Percentiles rank a stretch among this genome's conserved stretches.
Conservation (phyloP, 139 green algal genomes). For the Tetraselmis striata region DNA sequence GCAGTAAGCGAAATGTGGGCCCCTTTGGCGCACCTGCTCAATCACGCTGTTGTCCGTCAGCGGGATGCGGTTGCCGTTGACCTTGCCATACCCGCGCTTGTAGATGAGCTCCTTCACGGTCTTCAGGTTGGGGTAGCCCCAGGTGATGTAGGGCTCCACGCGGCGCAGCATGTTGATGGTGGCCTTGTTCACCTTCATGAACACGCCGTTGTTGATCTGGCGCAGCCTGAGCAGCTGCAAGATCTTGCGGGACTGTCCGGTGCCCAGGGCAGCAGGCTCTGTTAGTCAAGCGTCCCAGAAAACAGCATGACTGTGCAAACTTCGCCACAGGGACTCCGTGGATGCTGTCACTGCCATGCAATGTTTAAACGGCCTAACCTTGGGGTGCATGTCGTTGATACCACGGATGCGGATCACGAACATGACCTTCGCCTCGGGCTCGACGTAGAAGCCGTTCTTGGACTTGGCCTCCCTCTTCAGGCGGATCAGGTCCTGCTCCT, state of each 20-base stretch:
- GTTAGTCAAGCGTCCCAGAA: too few relatives aligned
- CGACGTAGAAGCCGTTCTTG: constrained; percentile 88
- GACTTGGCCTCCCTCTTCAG: constrained; percentile 87
- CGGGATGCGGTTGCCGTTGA: constrained; percentile 78
- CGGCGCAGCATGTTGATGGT: constrained; percentile 91
- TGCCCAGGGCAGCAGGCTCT: background rate
- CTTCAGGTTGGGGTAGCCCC: constrained; percentile 97
- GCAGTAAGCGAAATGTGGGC: too few relatives aligned
- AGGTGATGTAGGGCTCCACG: constrained; percentile 97
- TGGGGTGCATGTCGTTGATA: constrained; percentile 95
- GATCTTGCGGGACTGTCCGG: constrained; percentile 92
- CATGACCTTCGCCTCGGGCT: constrained; percentile 88
- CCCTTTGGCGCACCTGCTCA: constrained; percentile 79
- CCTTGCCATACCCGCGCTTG: constrained; percentile 98
- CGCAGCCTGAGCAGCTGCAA: constrained; percentile 94
- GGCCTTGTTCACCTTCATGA: constrained; percentile 97
- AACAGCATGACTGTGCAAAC: too few relatives aligned
- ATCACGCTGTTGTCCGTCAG: constrained; percentile 97
- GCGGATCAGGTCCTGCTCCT: constrained; percentile 89
- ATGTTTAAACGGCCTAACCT: constrained; percentile 47
- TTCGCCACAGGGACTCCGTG: too few relatives aligned
- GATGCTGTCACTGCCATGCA: too few relatives aligned
- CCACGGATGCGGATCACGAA: constrained; percentile 95
- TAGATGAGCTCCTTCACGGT: constrained; percentile 96
- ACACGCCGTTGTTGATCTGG: constrained; percentile 98